Conservation (phyloP, 176 grass and related monocot species). For the Rhipidocladum racemiflorum region DNA sequence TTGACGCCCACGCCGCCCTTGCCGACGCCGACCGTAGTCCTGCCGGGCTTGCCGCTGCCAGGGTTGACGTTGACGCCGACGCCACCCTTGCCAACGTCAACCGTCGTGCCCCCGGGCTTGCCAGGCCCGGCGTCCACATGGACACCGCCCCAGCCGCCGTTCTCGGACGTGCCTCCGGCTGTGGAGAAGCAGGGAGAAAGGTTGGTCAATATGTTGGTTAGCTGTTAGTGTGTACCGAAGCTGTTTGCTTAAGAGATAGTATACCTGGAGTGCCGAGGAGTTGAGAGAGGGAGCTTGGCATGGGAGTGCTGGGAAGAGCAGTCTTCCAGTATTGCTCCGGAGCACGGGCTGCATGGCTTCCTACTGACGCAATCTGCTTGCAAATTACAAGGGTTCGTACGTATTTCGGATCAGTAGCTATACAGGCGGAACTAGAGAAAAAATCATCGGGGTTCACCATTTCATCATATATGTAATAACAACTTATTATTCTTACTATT, state of each 20-base stretch:
- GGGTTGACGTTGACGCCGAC: constrained; percentile 40
- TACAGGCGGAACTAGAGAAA: too few relatives aligned
- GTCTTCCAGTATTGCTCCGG: constrained; percentile 61
- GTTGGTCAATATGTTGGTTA: neutral
- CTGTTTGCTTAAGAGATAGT: neutral
- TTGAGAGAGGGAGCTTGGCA: constrained; percentile 54
- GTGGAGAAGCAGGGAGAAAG: neutral
- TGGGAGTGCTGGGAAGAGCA: constrained; percentile 53
- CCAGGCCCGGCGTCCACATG: constrained; percentile 49
- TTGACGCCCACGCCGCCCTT: constrained; percentile 27
- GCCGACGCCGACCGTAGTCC: constrained; percentile 29
- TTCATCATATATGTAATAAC: too few relatives aligned
- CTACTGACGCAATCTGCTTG: constrained; percentile 41
- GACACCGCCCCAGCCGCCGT: constrained; percentile 45
- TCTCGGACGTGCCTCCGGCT: constrained; percentile 55
- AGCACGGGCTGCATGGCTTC: constrained; percentile 50
- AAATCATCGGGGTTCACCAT: too few relatives aligned
- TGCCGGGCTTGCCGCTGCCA: constrained; percentile 25
- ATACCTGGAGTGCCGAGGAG: constrained; percentile 40
- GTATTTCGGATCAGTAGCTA: neutral
- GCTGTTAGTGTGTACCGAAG: neutral
- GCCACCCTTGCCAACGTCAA: constrained; percentile 36
- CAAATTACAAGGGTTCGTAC: neutral
- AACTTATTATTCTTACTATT: too few relatives aligned
- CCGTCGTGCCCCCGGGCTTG: constrained; percentile 40